Evolutionary conservation across 2,329 filamentous ascomycete genomes (phyloP), one percentile per base, ranked within the genome.

Genomic region (Dactylellina parvicollis): DNA sequence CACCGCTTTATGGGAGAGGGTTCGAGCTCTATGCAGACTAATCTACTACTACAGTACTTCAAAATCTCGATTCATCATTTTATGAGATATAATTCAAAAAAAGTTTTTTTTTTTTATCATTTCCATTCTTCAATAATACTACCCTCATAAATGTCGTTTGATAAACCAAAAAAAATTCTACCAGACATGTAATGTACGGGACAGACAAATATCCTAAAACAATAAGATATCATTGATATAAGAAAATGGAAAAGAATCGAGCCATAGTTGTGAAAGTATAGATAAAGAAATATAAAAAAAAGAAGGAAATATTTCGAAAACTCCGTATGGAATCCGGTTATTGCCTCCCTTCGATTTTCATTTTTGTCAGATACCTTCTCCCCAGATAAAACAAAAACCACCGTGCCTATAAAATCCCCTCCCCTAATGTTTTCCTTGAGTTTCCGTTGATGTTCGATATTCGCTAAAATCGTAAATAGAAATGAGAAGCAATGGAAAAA

Each of bases 401-500:
- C 40, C 40, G 22, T 34, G 34, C 18, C 24, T 28, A 24, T 52
- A 52, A 14, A n/a, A n/a, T n/a, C n/a, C n/a, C n/a, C n/a, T n/a
- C 26, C 24, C 47, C 47, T 52, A 3, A 34, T n/a, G n/a, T n/a
- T 30, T 34, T 52, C 47, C 47, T 20, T 52, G n/a, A n/a, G 34
- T 38, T 38, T 38, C 34, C 34, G 16, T 38, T 14, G 12, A n/a
- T n/a, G 12, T 14, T 38, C 34, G 34, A 38, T 9, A 38, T n/a
- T 38, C 34, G 34, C 34, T 38, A 38, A 38, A 38, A n/a, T n/a
- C 34, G 34, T 38, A 38, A 38, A 38, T 38, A 14, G 34, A 38
- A 14, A 38, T 4, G 16, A 14, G 16, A 14, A 38, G 16, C 34
- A 38, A n/a, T n/a, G n/a, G n/a, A n/a, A 5, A 14, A 38, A 14